Evolutionary conservation across 2,329 filamentous ascomycete genomes (phyloP).

Genomic region (Aspergillus sojae): DNA sequence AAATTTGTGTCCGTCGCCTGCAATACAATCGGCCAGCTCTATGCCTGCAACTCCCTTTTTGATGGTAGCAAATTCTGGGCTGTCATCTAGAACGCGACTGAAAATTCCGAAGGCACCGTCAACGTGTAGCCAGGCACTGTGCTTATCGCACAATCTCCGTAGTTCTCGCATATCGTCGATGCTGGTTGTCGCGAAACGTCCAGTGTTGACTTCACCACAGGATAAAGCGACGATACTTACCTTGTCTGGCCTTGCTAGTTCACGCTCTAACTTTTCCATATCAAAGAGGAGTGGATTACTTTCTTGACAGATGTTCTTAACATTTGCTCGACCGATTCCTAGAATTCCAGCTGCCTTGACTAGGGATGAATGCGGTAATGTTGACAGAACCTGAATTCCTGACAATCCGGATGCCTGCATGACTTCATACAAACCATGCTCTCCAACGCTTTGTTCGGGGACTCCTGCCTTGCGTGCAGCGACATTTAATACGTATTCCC

Average conservation of each 20-base stretch:
- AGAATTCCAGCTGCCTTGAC: slow-evolving; percentile 81
- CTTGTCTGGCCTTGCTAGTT: slow-evolving; percentile 56
- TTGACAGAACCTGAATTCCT: slow-evolving; percentile 76
- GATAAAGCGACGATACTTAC: slow-evolving; percentile 81
- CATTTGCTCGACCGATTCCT: slow-evolving; percentile 71
- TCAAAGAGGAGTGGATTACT: slow-evolving; percentile 70
- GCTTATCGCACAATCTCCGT: slow-evolving; percentile 69
- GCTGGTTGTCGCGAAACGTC: slow-evolving; percentile 69
- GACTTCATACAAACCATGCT: slow-evolving; percentile 69
- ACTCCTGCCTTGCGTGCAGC: slow-evolving; percentile 43
- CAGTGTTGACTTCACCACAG: slow-evolving; percentile 88
- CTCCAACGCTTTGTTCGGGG: slow-evolving; percentile 59
- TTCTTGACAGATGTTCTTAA: slow-evolving; percentile 59
- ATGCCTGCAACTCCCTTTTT: slow-evolving; percentile 63
- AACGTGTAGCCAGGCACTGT: slow-evolving; percentile 84
- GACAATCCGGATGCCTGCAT: slow-evolving; percentile 65
- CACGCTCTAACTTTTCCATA: slow-evolving; percentile 63
- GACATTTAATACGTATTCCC: slow-evolving; percentile 59
- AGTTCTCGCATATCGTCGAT: slow-evolving; percentile 63
- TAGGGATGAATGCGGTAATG: slow-evolving; percentile 80
- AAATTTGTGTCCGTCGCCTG: slow-evolving; percentile 86
- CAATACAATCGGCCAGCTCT: slow-evolving; percentile 83
- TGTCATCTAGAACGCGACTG: slow-evolving; percentile 64
- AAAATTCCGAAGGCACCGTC: slow-evolving; percentile 92
- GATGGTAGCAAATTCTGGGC: slow-evolving; percentile 58